Evolutionary conservation across 2,329 filamentous ascomycete genomes (phyloP).

Genomic region (Arthrobotrys pseudoclavata): DNA sequence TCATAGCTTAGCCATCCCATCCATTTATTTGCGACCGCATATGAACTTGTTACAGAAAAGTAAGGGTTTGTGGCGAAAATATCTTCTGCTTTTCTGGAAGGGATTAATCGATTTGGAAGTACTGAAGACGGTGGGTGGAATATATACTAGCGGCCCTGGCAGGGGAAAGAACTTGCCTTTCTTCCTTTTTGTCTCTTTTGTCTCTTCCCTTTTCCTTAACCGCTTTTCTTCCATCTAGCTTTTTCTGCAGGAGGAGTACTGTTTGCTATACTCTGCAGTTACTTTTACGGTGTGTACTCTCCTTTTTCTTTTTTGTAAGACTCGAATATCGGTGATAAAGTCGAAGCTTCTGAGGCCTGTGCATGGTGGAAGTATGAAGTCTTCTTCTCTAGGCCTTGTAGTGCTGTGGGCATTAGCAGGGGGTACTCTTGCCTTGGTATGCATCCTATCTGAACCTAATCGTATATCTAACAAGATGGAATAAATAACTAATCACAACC

Average conservation of each 20-base stretch:
- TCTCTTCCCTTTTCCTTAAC: not conserved
- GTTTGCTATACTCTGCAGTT: not conserved
- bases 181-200: not conserved
- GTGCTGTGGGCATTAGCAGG: slow-evolving; percentile 27
- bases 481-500: not conserved
- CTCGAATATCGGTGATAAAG: not conserved
- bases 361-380: slow-evolving; percentile 31
- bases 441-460: not conserved
- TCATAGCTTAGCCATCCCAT: not conserved
- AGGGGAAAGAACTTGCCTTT: not conserved
- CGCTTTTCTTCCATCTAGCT: not conserved
- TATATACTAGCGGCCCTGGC: slow-evolving; percentile 15
- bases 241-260: not conserved
- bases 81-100: slow-evolving; percentile 13
- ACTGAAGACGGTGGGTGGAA: not conserved
- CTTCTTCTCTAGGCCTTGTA: slow-evolving; percentile 14
- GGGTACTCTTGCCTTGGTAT: slow-evolving; percentile 7
- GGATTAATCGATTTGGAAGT: not conserved
- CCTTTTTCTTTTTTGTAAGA: not conserved
- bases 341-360: not conserved
- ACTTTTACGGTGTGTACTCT: not conserved
- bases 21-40: not conserved
- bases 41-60: not conserved
- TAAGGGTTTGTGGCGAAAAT: slow-evolving; percentile 17
- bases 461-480: not conserved